phyloP scores from a whole-genome alignment of 768 basidiomycete species.

The Suillus placidus region DNA sequence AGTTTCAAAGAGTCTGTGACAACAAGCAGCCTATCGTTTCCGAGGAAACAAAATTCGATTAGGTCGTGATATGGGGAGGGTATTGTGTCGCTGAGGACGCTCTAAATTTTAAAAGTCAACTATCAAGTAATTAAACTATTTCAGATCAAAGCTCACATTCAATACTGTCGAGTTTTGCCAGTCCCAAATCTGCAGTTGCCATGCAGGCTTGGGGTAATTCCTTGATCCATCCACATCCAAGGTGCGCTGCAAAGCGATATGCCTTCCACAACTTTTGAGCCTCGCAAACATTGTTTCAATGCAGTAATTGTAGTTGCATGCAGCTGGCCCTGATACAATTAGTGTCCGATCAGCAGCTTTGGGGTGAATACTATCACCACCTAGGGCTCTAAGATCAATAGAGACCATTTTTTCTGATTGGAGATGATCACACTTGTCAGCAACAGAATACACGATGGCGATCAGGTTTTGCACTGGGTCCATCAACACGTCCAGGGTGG shows the following conservation, averaged over 20 bases:
- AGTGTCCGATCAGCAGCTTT: neutral
- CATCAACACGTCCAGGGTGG: neutral
- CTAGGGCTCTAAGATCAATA: neutral
- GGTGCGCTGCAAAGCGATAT: neutral
- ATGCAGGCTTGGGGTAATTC: no score
- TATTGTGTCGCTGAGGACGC: no score
- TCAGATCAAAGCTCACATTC: neutral
- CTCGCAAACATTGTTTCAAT: neutral
- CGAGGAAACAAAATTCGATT: no score
- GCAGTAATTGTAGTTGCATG: neutral
- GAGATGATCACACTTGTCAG: no score
- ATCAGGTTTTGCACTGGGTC: neutral
- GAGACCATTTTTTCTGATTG: no score
- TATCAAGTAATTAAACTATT: no score
- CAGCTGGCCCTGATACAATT: accelerated
- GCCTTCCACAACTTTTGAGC: neutral
- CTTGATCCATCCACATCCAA: neutral
- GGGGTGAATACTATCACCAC: neutral
- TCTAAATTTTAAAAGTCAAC: no score
- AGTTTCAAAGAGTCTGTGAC: no score
- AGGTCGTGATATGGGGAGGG: no score
- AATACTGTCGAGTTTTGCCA: neutral
- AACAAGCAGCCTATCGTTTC: no score
- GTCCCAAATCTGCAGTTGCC: neutral
- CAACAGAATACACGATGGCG: neutral